Base-by-base conservation (phyloP, 768 basidiomycete genomes). In the Tricholoma hemisulphureum region DNA sequence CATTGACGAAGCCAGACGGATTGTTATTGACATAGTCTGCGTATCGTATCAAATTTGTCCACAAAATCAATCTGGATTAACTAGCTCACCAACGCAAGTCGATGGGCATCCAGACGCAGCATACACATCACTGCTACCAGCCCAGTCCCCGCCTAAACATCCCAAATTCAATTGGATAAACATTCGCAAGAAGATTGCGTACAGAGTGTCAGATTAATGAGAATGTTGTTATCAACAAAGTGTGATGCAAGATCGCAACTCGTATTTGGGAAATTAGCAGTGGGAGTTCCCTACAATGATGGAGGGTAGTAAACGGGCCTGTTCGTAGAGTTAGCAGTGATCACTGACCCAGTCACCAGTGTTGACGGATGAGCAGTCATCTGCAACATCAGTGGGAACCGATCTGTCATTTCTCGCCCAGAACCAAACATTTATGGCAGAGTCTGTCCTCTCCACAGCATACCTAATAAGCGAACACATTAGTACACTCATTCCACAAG, bases 361-460 rank as follows among this genome's bases (percentile, higher is more conserved):
- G 61, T 82, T 72, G 26, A 83, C 73, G 23, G 66, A 67, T 0
- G 65, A 61, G 11, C 61, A 69, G 1, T 80, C 83, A 18, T 70
- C 69, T 45, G 51, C 70, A 16, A 87, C 75, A 26, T 84, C 83
- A 8, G 64, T 51, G 2, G 85, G 86, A 24, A 83, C 78, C 28
- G 62, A 67, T 2, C 64, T 69, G 48, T 69, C 77, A 61, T 78
- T 78, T 24, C 88, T 77, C 0, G 82, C 68, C 88, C 88, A 93
- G 75, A 88, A 89, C 83, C 85, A 91, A 29, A 90, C 75, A 53
- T 83, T 84, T 61, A 91, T 84, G 65, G 75, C 81, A 14, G 62
- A 63, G 18, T 69, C 63, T 0, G 83, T 82, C 35, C 87, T 80
- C 66, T 88, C 86, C 51, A 87, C 75, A 0, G 84, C 88, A 65